Percentiles rank a stretch among this genome's conserved stretches.
Conservation (phyloP, 805 yeast species). For the Cyberlindnera suaveolens region DNA sequence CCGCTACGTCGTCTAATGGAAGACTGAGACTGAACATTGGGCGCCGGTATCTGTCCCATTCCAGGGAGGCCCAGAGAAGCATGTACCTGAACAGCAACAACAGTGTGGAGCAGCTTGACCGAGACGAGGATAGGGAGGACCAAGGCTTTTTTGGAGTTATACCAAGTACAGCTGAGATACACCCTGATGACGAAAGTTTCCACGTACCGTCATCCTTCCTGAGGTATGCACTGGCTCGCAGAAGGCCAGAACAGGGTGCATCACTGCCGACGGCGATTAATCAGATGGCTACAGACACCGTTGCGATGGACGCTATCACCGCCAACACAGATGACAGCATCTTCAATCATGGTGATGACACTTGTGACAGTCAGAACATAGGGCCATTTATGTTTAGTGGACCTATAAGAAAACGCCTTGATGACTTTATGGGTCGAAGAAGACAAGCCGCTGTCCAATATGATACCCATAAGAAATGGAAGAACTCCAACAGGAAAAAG, state of each 20-base stretch:
- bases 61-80: background rate
- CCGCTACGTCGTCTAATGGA: background rate
- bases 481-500: slow-evolving; percentile 4
- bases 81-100: slow-evolving; percentile 1
- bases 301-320: background rate
- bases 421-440: slow-evolving; percentile 5
- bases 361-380: background rate
- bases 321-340: background rate
- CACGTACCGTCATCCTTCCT: slow-evolving; percentile 1
- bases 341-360: background rate
- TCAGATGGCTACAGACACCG: background rate
- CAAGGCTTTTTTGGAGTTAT: background rate
- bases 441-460: slow-evolving; percentile 4
- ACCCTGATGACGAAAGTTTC: background rate
- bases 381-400: background rate
- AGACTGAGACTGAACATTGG: background rate
- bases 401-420: background rate
- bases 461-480: slow-evolving; percentile 1
- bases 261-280: background rate
- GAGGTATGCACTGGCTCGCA: background rate
- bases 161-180: slow-evolving; percentile 1
- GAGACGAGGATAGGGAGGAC: background rate
- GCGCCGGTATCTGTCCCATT: background rate
- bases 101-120: background rate
- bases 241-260: background rate